Evolutionary conservation across 306 rosid species (phyloP).

Genomic region (Myrica gale): DNA sequence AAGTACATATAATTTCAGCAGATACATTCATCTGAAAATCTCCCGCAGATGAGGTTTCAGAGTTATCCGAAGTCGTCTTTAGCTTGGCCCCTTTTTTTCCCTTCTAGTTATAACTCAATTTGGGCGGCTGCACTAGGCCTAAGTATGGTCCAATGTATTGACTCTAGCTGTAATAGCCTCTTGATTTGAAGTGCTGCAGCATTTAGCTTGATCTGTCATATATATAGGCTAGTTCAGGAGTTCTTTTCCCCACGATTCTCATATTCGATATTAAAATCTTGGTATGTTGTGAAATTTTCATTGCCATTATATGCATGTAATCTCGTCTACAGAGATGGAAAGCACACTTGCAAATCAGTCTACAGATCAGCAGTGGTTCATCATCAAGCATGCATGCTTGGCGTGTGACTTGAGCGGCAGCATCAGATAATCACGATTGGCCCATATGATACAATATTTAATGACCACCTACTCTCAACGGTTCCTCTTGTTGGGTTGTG

Average conservation of each 20-base stretch:
- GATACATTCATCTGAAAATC: slow-evolving; percentile 43
- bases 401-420: no score
- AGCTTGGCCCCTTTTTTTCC: slow-evolving; percentile 31
- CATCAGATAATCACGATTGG: no score
- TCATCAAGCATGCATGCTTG: no score
- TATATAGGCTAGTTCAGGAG: neutral
- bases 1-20: slow-evolving; percentile 66
- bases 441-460: no score
- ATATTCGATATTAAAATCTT: neutral
- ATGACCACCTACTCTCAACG: neutral
- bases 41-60: slow-evolving; percentile 38
- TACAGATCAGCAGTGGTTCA: no score
- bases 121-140: slow-evolving; percentile 9
- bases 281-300: neutral
- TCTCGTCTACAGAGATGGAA: no score
- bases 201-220: neutral
- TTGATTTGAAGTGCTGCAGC: neutral
- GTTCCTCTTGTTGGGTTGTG: neutral
- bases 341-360: no score
- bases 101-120: slow-evolving; percentile 31
- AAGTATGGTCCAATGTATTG: neutral
- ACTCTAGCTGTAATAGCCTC: slow-evolving; percentile 9
- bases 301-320: neutral
- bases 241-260: neutral
- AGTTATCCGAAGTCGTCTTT: slow-evolving; percentile 44